Base-by-base conservation (phyloP, 1,139 yeast species). In the Taphrina populina region DNA sequence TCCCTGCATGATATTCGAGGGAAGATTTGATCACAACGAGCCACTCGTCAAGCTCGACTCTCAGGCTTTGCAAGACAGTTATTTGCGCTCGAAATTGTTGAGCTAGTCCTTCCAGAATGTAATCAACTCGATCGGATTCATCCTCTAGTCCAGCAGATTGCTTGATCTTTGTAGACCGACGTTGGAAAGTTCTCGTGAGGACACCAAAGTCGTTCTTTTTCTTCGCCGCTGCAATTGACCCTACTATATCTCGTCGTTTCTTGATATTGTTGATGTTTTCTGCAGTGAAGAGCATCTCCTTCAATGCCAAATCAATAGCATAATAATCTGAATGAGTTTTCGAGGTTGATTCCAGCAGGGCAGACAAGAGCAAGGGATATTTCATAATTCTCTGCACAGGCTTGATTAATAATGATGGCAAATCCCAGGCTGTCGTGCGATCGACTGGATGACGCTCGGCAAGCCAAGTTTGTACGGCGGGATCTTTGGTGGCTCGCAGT, bases 361-460 rank as follows among this genome's bases (percentile, higher is more conserved):
- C 54, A 17, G 59, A 52, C 21, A 73, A 58, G 20, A 73, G 64
- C 23, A 73, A 60, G 0, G 76, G 76, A 54, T 73, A 73, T 60
- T 73, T 72, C 52, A 71, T 65, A 23, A 73, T 59, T 30, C 76
- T 63, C 61, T 73, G 76, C 13, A 73, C 73, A 1, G 76, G 76
- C 59, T 73, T 73, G 60, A 73, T 70, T 26, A 73, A 64, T 32
- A 73, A 62, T 1, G 74, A 64, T 46, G 72, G 76, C 34, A 73
- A 61, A 15, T 73, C 69, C 73, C 75, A 70, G 0, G 76, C 74
- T 2, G 66, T 68, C 1, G 76, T 71, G 21, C 43, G 33, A 26
- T 49, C 54, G n/a, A 27, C 21, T 10, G 54, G 54, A 30, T 62
- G 56, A 8, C 58, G 47, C 36, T 65, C 67, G 5, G 57, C 43